Evolutionary conservation across 176 grass and related monocot species (phyloP).

Genomic region (Areca catechu): DNA sequence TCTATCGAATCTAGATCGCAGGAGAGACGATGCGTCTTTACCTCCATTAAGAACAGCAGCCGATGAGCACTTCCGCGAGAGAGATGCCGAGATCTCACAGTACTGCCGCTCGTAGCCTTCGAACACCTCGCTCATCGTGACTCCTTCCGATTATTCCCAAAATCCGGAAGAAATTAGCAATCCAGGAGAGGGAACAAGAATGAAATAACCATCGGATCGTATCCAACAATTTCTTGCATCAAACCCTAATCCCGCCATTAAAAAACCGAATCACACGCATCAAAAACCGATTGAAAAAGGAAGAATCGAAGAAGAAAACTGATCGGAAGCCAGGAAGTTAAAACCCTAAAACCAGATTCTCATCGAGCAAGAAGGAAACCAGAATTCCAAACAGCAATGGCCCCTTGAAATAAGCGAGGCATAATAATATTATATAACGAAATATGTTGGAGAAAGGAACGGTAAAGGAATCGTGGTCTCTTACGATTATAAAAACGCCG

Average conservation of each 20-base stretch:
- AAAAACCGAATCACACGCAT: neutral
- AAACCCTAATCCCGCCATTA: neutral
- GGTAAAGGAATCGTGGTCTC: no score
- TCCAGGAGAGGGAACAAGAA: neutral
- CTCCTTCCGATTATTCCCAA: conserved; percentile 2
- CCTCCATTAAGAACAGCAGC: conserved; percentile 56
- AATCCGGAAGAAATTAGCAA: neutral
- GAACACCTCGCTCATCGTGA: conserved; percentile 69
- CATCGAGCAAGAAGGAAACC: no score
- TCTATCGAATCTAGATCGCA: no score
- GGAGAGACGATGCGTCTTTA: conserved; percentile 4
- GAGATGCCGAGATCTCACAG: conserved; percentile 79
- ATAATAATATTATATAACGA: no score
- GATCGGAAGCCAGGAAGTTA: no score
- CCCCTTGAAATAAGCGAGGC: no score
- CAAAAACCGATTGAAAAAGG: no score
- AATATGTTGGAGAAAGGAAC: no score
- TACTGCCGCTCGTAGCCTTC: conserved; percentile 76
- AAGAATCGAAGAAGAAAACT: no score
- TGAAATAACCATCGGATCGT: neutral
- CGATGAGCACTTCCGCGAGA: conserved; percentile 58
- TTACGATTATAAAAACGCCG: no score
- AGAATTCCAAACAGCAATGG: no score
- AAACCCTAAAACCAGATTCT: no score
- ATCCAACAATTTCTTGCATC: neutral